phyloP scores from a whole-genome alignment of 345 rosid species.

The Draba incana region DNA sequence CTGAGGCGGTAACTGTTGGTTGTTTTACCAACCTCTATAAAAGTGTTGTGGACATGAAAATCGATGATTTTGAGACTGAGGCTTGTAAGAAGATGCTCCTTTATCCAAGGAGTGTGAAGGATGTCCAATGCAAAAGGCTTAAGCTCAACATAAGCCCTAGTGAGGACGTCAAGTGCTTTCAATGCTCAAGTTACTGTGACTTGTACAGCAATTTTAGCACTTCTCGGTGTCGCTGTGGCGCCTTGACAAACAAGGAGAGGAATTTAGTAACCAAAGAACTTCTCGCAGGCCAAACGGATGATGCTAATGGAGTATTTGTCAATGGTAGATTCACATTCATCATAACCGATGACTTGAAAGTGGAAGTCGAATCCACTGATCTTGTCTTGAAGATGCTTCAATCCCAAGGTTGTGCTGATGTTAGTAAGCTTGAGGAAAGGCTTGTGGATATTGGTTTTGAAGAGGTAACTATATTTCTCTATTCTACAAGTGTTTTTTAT shows the following conservation, averaged over 20 bases:
- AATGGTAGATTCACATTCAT: constrained; percentile 5
- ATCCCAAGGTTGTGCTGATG: constrained; percentile 17
- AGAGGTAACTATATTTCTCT: constrained; percentile 26
- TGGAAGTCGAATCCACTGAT: constrained; percentile 12
- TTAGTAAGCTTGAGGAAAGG: constrained; percentile 2
- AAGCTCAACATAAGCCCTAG: constrained; percentile 23
- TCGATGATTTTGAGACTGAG: neutral
- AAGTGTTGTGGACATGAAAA: constrained; percentile 20
- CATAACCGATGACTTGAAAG: constrained; percentile 34
- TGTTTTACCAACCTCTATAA: constrained; percentile 32
- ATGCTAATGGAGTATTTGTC: constrained; percentile 29
- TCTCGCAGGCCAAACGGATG: neutral
- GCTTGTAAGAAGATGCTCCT: constrained; percentile 17
- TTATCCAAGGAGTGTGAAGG: constrained; percentile 23
- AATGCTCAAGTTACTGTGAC: neutral
- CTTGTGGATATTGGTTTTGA: constrained; percentile 9
- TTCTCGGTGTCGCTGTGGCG: neutral
- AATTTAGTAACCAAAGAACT: neutral
- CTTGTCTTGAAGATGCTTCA: constrained; percentile 21
- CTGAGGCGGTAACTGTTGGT: constrained; percentile 2
- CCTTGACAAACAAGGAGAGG: neutral
- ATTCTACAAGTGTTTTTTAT: no score
- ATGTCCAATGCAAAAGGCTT: neutral
- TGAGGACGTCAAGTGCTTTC: constrained; percentile 15
- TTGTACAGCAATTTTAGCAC: neutral